phyloP scores from a whole-genome alignment of 805 yeast species.

The Lachancea nothofagi region DNA sequence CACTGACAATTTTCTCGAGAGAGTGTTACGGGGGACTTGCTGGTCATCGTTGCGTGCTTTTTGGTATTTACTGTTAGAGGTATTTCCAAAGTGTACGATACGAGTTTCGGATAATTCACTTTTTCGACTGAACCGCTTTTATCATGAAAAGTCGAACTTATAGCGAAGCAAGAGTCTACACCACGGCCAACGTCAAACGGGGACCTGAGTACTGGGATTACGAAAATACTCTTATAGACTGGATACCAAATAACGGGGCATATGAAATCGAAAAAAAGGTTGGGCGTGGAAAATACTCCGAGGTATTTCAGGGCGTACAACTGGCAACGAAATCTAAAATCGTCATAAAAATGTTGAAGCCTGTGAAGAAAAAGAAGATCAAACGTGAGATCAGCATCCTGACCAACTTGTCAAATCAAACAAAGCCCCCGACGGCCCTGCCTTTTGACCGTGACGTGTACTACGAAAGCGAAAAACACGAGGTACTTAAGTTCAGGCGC shows the following conservation, averaged over 20 bases:
- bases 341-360: constrained; percentile 86
- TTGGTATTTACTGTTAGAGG: neutral
- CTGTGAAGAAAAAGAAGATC: constrained; percentile 88
- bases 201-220: constrained; percentile 83
- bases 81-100: neutral
- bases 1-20: too few relatives aligned
- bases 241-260: constrained; percentile 52
- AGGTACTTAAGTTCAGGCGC: constrained; percentile 23
- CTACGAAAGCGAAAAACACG: constrained; percentile 27
- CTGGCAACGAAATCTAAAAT: constrained; percentile 57
- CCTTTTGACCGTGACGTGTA: constrained; percentile 24
- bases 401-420: constrained; percentile 58
- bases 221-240: constrained; percentile 56
- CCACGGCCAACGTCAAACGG: constrained; percentile 62
- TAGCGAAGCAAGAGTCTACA: constrained; percentile 60
- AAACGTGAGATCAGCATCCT: constrained; percentile 83
- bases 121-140: neutral
- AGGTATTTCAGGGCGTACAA: constrained; percentile 82
- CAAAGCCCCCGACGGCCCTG: constrained; percentile 26
- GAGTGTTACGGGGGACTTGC: too few relatives aligned
- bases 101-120: too few relatives aligned
- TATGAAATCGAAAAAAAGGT: constrained; percentile 79
- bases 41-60: too few relatives aligned
- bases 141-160: constrained; percentile 34
- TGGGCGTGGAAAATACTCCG: constrained; percentile 94